Conservation (phyloP, 768 basidiomycete genomes). For the Pulveroboletus ravenelii region DNA sequence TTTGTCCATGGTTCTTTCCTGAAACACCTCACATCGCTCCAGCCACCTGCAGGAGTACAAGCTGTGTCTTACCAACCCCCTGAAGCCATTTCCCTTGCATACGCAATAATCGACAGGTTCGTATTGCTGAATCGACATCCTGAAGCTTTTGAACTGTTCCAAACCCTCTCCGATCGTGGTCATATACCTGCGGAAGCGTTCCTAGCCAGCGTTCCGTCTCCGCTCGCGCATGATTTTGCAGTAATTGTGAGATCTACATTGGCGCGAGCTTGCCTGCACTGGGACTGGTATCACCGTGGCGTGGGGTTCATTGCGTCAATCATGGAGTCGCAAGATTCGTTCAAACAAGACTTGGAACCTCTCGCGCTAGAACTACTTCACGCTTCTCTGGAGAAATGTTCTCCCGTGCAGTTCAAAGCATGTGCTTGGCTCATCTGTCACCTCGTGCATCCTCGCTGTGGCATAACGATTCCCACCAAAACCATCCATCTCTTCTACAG, state of each 20-base stretch:
- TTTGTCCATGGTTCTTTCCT: conserved; percentile 32
- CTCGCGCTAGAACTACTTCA: conserved; percentile 45
- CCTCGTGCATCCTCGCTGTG: conserved; percentile 28
- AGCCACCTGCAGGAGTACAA: conserved; percentile 24
- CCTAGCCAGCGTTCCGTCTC: conserved; percentile 31
- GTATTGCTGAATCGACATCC: conserved; percentile 31
- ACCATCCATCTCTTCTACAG: conserved; percentile 47
- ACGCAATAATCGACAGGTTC: conserved; percentile 41
- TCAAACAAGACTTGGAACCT: conserved; percentile 24
- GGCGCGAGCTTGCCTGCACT: conserved; percentile 49
- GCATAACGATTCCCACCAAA: conserved; percentile 38
- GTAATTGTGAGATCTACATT: conserved; percentile 48
- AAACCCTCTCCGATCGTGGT: conserved; percentile 40
- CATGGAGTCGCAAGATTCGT: conserved; percentile 21
- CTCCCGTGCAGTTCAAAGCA: conserved; percentile 32
- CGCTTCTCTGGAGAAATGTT: conserved; percentile 36
- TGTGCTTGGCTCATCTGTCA: conserved; percentile 40
- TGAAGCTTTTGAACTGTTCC: conserved; percentile 45
- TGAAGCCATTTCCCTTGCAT: conserved; percentile 36
- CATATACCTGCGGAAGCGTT: conserved; percentile 48
- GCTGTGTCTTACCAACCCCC: conserved; percentile 39
- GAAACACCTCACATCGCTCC: conserved; percentile 21
- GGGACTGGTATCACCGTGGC: conserved; percentile 48
- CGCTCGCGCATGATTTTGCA: conserved; percentile 35
- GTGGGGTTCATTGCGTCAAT: conserved; percentile 34